Base-by-base conservation (phyloP, 129 eudicot genomes). In the Artemisia annua region DNA sequence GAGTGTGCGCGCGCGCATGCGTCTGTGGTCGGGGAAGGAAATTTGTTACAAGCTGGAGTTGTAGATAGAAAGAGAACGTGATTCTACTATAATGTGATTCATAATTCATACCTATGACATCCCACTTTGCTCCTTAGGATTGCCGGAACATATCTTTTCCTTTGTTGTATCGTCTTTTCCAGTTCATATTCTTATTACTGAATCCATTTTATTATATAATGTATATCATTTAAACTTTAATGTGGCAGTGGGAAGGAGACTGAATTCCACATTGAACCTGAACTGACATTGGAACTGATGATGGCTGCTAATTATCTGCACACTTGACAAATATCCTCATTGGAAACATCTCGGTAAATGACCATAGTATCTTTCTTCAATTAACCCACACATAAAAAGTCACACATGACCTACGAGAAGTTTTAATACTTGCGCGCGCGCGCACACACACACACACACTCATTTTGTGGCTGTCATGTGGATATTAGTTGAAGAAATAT, bases 291-390 rank as follows among this genome's bases (percentile, higher is more conserved):
- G 87, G 99, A 94, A 60, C 87, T 94, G 74, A 90, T 94, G 99
- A 94, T 94, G 99, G 99, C 97, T 66, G 98, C 98, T 43, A 90
- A 94, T 64, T 94, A 87, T 77, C 86, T 94, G 74, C 92, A 90
- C 76, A 94, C 98, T 43, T 94, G 83, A 90, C 51, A 70, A 28
- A 39, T 69, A 48, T 67, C 51, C 73, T 26, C 67, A 10, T 57
- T 1, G 49, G 55, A 58, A 72, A 49, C 78, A 30, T 71, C 67
- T 50, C 48, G 48, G 59, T 58, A 43, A 30, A 71, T 16, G 49
- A 72, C 35, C 60, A 68, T 54, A 5, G 77, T 77, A 63, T 48
- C 63, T 19, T 63, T 59, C 43, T 72, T 69, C 35, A 15, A 51
- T 50, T 48, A 52, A 54, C 17, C 66, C 66, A 28, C 26, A 30